phyloP scores from a whole-genome alignment of 108 stramenopile genomes.

The Cyclotella choctawhatcheeana region DNA sequence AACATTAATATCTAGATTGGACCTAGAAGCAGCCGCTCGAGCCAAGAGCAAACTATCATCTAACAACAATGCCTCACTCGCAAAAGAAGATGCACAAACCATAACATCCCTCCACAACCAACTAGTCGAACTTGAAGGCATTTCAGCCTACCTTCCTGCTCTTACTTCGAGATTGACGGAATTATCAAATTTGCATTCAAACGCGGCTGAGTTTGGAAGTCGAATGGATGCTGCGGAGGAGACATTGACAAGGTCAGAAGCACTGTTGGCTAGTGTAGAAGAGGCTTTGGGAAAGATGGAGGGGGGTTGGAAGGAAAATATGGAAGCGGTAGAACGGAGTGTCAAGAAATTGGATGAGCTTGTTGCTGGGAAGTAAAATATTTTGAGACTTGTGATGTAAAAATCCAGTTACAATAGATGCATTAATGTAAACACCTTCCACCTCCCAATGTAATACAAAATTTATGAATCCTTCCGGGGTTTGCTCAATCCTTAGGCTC shows the following conservation, averaged over 20 bases:
- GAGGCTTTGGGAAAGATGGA: conserved; percentile 60
- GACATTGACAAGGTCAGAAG: conserved; percentile 48
- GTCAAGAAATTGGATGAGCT: conserved; percentile 71
- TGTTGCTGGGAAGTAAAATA: conserved; percentile 8
- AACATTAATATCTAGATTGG: conserved; percentile 42
- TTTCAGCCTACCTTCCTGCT: conserved; percentile 65
- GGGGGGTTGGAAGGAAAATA: conserved; percentile 62
- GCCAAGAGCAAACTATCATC: conserved; percentile 31
- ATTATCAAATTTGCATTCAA: conserved; percentile 64
- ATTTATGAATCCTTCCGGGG: too few relatives aligned
- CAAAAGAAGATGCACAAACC: conserved; percentile 65
- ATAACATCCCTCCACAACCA: conserved; percentile 74
- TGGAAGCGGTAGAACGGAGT: conserved; percentile 65
- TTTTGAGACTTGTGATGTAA: background rate
- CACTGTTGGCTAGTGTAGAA: conserved; percentile 53
- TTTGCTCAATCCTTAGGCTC: too few relatives aligned
- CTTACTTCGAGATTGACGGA: conserved; percentile 69
- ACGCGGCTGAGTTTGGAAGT: conserved; percentile 61
- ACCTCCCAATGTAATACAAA: too few relatives aligned
- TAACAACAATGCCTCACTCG: conserved; percentile 34
- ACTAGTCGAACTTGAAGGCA: conserved; percentile 73
- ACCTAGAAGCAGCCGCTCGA: conserved; percentile 49
- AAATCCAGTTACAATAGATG: background rate
- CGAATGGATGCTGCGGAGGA: conserved; percentile 60
- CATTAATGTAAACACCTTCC: too few relatives aligned